Percentiles rank a stretch among this genome's conserved stretches.
Evolutionary conservation across 805 yeast genomes (phyloP).

Genomic region (Myxozyma vanderwaltii): DNA sequence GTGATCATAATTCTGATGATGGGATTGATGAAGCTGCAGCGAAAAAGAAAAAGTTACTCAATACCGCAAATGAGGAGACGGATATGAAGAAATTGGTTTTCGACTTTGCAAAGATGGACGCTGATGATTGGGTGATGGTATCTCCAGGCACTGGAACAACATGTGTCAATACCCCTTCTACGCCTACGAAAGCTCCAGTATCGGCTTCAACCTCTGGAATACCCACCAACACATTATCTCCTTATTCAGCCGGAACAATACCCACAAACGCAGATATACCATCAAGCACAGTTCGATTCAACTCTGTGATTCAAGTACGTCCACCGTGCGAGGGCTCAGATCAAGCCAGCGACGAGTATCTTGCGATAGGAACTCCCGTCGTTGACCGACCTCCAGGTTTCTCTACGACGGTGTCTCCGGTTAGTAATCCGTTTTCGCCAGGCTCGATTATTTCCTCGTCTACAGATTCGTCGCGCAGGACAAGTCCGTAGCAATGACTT

Average conservation of each 20-base stretch:
- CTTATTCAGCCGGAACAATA: background rate
- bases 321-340: background rate
- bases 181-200: background rate
- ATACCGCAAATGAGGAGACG: background rate
- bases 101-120: background rate
- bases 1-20: no score
- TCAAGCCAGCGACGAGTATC: background rate
- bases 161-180: background rate
- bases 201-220: background rate
- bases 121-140: background rate
- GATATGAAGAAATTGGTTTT: background rate
- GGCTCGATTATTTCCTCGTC: background rate
- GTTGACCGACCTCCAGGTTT: background rate
- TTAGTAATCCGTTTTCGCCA: background rate
- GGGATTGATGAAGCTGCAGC: no score
- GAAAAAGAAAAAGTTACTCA: background rate
- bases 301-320: constrained; percentile 1
- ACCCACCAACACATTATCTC: background rate
- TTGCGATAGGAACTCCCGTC: background rate
- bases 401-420: background rate
- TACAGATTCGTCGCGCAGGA: background rate
- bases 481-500: background rate
- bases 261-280: background rate
- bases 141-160: constrained; percentile 10
- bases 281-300: constrained; percentile 5